phyloP scores from a whole-genome alignment of 2,329 filamentous ascomycete genomes.

The Exophiala calicioides region DNA sequence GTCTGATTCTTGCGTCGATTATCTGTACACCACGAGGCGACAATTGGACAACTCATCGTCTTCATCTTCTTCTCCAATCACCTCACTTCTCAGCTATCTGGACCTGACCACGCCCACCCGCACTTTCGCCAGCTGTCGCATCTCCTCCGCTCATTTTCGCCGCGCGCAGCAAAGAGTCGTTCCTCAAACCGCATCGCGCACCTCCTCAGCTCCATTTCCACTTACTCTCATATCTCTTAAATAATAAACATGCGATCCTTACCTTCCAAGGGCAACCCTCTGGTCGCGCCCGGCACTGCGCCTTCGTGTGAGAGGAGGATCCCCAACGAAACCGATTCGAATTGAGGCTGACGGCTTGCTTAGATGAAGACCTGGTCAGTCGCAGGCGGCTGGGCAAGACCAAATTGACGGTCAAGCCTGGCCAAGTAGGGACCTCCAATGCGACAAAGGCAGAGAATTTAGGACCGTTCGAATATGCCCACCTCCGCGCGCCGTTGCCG shows the following conservation, averaged over 20 bases:
- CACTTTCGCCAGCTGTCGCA: conserved; percentile 3
- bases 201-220: neutral
- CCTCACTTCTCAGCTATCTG: neutral
- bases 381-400: conserved; percentile 91
- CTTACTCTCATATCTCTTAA: too few species aligned
- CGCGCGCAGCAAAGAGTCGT: conserved; percentile 3
- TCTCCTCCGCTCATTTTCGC: neutral
- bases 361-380: conserved; percentile 73
- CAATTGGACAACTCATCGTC: conserved; percentile 13
- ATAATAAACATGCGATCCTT: conserved; percentile 45
- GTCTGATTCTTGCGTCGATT: conserved; percentile 7
- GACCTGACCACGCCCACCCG: neutral
- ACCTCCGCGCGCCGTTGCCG: conserved; percentile 87
- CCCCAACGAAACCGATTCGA: neutral
- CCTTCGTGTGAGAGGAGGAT: conserved; percentile 46
- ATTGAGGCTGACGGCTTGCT: conserved; percentile 13
- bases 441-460: conserved; percentile 72
- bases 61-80: conserved; percentile 3
- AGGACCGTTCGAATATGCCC: conserved; percentile 91
- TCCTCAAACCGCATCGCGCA: neutral
- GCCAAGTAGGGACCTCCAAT: conserved; percentile 68
- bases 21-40: neutral
- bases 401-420: conserved; percentile 79
- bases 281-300: conserved; percentile 44
- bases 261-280: conserved; percentile 49